phyloP scores from a whole-genome alignment of 2,329 filamentous ascomycete genomes.

The Talaromyces sp. region DNA sequence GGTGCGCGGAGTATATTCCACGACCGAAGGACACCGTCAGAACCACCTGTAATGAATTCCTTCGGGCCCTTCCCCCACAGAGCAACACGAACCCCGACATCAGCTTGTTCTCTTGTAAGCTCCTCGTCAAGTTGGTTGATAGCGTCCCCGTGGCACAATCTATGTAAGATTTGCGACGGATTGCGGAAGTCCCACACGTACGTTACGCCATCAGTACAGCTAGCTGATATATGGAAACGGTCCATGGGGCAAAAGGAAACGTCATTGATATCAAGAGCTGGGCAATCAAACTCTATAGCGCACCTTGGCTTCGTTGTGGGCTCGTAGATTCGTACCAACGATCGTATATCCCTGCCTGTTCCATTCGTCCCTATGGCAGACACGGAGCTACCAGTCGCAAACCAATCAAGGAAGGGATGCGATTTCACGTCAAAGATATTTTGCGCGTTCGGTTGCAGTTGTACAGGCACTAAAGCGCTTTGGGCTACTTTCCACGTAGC shows the following conservation, averaged over 20 bases:
- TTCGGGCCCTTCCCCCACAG: conserved; percentile 52
- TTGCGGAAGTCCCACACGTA: conserved; percentile 58
- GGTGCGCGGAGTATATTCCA: conserved; percentile 54
- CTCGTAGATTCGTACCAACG: conserved; percentile 51
- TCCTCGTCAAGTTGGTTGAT: conserved; percentile 43
- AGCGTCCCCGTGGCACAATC: conserved; percentile 48
- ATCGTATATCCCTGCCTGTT: conserved; percentile 38
- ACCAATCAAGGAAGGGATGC: conserved; percentile 47
- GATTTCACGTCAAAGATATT: conserved; percentile 57
- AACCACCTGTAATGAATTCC: conserved; percentile 55
- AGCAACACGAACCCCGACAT: conserved; percentile 55
- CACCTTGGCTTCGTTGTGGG: conserved; percentile 30
- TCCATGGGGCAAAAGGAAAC: conserved; percentile 46
- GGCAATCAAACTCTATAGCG: conserved; percentile 50
- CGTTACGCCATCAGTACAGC: conserved; percentile 55
- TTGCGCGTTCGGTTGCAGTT: conserved; percentile 45
- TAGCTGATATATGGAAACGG: conserved; percentile 51
- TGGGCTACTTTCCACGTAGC: conserved; percentile 50
- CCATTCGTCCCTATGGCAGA: conserved; percentile 19
- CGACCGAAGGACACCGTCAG: conserved; percentile 55
- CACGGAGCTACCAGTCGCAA: conserved; percentile 51
- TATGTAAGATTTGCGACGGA: conserved; percentile 43
- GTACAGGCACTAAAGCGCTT: conserved; percentile 28
- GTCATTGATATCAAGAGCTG: conserved; percentile 58
- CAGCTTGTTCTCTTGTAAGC: conserved; percentile 44